These are phyloP conservation scores for Croton setiger DNA, from an alignment of 441 rosid genomes.

Conservation along the genomic window DNA sequence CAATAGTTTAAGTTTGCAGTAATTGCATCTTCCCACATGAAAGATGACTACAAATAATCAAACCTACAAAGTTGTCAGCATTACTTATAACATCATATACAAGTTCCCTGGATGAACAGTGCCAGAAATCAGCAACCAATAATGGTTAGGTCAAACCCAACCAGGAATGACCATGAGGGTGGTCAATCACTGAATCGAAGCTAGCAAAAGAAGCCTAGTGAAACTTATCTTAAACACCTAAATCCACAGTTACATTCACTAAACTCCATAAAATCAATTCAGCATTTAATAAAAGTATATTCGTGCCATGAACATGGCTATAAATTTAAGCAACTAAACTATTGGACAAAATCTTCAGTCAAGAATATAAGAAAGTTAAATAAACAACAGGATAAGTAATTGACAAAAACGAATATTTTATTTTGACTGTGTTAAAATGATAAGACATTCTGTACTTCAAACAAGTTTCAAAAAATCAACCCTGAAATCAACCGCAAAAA, in stretches of 20 bases:
- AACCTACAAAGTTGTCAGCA: neutral
- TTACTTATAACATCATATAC: neutral
- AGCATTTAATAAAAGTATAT: neutral
- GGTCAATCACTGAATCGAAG: neutral
- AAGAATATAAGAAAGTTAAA: slow-evolving; percentile 3
- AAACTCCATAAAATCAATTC: neutral
- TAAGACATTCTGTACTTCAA: neutral
- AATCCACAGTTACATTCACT: neutral
- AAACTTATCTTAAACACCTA: neutral
- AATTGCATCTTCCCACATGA: neutral
- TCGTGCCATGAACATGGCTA: neutral
- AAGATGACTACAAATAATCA: neutral
- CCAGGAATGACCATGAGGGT: neutral
- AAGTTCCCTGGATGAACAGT: slow-evolving; percentile 1
- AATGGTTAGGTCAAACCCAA: neutral
- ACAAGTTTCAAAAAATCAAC: neutral
- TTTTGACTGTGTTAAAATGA: neutral
- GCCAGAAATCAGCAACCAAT: neutral
- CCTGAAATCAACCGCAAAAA: neutral
- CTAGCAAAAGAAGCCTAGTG: neutral
- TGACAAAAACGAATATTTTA: neutral
- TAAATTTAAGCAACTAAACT: neutral
- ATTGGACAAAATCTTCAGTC: neutral
- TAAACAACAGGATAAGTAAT: neutral
- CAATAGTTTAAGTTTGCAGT: neutral